Evolutionary conservation across 768 basidiomycete genomes (phyloP).

Genomic region (Phylloporus sp.): DNA sequence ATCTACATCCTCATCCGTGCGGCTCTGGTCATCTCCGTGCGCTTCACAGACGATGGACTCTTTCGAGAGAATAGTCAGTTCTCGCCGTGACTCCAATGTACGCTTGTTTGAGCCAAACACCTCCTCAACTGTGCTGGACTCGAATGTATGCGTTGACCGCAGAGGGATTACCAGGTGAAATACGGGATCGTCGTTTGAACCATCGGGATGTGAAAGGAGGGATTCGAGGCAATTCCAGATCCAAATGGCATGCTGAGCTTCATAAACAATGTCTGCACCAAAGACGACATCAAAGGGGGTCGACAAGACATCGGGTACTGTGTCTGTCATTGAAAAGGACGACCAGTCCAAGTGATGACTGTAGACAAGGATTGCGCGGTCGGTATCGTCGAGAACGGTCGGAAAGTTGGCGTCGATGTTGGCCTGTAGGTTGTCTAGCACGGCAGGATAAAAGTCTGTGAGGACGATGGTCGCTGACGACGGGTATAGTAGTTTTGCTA

Average conservation of each 20-base stretch:
- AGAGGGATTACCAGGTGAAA: conserved; percentile 81
- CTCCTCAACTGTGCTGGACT: conserved; percentile 54
- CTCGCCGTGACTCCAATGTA: conserved; percentile 5
- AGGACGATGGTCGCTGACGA: conserved; percentile 31
- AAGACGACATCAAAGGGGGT: conserved; percentile 44
- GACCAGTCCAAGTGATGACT: conserved; percentile 40
- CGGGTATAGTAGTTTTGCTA: conserved; percentile 30
- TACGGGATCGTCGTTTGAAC: neutral
- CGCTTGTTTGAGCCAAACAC: conserved; percentile 38
- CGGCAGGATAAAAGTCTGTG: conserved; percentile 47
- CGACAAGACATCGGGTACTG: conserved; percentile 24
- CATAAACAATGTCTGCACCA: conserved; percentile 54
- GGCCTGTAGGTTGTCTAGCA: conserved; percentile 41
- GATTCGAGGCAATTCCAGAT: conserved; percentile 39
- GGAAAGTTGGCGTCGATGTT: conserved; percentile 41
- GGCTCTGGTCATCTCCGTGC: conserved; percentile 26
- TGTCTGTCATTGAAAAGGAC: conserved; percentile 10
- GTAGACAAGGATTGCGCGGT: conserved; percentile 14
- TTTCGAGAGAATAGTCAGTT: conserved; percentile 49
- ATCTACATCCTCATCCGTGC: conserved; percentile 47
- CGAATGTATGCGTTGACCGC: conserved; percentile 56
- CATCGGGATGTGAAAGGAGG: conserved; percentile 31
- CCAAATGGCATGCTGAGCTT: conserved; percentile 43
- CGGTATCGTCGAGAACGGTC: neutral
- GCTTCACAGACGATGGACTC: conserved; percentile 54